Conservation (phyloP, 805 yeast genomes). For the Wickerhamiella cacticola region DNA sequence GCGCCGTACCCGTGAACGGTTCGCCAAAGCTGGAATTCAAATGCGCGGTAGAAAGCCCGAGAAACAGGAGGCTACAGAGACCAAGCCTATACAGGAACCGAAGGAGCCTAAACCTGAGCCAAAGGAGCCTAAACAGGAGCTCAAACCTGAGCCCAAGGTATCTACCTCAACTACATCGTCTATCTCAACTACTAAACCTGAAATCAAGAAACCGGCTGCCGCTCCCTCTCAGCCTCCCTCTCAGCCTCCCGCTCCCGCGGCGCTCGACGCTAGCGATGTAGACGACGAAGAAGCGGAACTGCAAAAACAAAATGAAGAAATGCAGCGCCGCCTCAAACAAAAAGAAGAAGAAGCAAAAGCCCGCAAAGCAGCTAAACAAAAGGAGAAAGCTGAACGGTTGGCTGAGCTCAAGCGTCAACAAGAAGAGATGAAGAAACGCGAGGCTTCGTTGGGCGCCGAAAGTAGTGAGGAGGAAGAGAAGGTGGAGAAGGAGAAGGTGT, state of each 20-base stretch:
- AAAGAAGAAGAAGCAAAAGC: slow-evolving; percentile 28
- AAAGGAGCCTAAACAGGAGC: not conserved
- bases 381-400: slow-evolving; percentile 26
- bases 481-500: slow-evolving; percentile 16
- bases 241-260: not conserved
- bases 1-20: slow-evolving; percentile 22
- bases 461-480: slow-evolving; percentile 23
- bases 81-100: slow-evolving; percentile 10
- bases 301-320: slow-evolving; percentile 32
- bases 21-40: slow-evolving; percentile 23
- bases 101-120: slow-evolving; percentile 3
- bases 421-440: slow-evolving; percentile 23
- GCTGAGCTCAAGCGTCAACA: slow-evolving; percentile 22
- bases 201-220: not conserved
- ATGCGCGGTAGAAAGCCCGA: slow-evolving; percentile 11
- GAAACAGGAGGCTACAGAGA: not conserved
- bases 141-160: not conserved
- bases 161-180: not conserved
- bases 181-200: slow-evolving; percentile 13
- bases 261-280: not conserved
- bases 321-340: slow-evolving; percentile 31
- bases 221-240: too few relatives aligned
- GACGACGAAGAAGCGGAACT: slow-evolving; percentile 29
- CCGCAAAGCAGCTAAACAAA: slow-evolving; percentile 15
- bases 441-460: slow-evolving; percentile 20